These are phyloP conservation scores for Thamnidium elegans DNA, from an alignment of 192 early-diverging fungal species.

Conservation along the genomic window DNA sequence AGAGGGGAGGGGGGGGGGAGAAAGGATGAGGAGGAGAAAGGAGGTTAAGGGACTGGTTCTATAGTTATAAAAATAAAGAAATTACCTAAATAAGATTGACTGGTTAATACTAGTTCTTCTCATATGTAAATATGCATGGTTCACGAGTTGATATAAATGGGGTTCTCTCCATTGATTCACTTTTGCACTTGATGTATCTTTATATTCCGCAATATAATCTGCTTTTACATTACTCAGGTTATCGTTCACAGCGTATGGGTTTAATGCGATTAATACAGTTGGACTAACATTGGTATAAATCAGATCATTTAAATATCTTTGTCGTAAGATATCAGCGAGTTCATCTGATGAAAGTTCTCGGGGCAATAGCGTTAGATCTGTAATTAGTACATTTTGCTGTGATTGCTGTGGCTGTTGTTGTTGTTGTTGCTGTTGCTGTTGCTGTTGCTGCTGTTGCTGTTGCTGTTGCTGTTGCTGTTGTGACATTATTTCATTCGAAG, in stretches of 20 bases:
- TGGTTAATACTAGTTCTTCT: constrained; percentile 66
- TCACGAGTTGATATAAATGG: constrained; percentile 74
- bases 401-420: too few relatives aligned
- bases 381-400: constrained; percentile 7
- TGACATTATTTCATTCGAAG: neutral
- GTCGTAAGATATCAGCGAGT: constrained; percentile 46
- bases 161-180: constrained; percentile 55
- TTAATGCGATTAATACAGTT: constrained; percentile 61
- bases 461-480: too few relatives aligned
- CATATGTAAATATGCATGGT: constrained; percentile 80
- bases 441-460: neutral
- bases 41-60: neutral
- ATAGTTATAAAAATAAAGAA: constrained; percentile 3
- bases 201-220: constrained; percentile 64
- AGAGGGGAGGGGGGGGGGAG: neutral
- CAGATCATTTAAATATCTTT: constrained; percentile 51
- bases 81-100: constrained; percentile 35
- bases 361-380: constrained; percentile 13
- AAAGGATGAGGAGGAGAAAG: constrained; percentile 11
- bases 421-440: too few relatives aligned
- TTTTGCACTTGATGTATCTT: constrained; percentile 46
- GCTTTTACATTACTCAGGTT: constrained; percentile 40
- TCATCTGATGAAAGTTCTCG: constrained; percentile 20
- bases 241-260: constrained; percentile 47
- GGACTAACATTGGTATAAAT: constrained; percentile 59